Evolutionary conservation across 345 rosid species (phyloP).

Genomic region (Eucalyptus sp.): DNA sequence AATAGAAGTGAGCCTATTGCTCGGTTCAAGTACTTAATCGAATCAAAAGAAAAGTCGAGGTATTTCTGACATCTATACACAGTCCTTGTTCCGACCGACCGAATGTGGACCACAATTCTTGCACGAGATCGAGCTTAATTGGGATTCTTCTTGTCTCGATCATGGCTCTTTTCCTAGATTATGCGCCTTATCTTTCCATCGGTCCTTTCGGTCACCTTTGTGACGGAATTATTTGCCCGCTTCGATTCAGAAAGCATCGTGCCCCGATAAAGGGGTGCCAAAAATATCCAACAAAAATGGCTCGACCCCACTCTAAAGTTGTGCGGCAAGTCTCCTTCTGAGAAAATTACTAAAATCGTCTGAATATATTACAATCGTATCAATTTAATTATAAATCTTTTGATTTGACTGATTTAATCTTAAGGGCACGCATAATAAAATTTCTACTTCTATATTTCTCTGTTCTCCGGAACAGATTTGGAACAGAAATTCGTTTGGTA

Average conservation of each 20-base stretch:
- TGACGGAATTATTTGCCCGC: not conserved
- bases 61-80: not conserved
- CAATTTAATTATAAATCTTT: no score
- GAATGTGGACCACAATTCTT: not conserved
- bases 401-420: no score
- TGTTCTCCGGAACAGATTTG: no score
- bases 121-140: not conserved
- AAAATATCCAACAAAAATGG: not conserved
- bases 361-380: no score
- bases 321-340: accelerated
- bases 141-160: not conserved
- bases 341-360: not conserved
- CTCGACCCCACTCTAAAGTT: not conserved
- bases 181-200: not conserved
- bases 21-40: no score
- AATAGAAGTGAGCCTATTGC: not conserved
- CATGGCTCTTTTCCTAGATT: not conserved
- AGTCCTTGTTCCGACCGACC: not conserved
- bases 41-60: not conserved
- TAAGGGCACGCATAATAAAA: no score
- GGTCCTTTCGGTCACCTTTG: not conserved
- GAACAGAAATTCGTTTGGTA: no score
- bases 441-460: no score
- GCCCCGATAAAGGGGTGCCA: not conserved
- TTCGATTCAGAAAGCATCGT: not conserved